phyloP scores from a whole-genome alignment of 164 flowering plant genomes.

The Tetracentron sinense region DNA sequence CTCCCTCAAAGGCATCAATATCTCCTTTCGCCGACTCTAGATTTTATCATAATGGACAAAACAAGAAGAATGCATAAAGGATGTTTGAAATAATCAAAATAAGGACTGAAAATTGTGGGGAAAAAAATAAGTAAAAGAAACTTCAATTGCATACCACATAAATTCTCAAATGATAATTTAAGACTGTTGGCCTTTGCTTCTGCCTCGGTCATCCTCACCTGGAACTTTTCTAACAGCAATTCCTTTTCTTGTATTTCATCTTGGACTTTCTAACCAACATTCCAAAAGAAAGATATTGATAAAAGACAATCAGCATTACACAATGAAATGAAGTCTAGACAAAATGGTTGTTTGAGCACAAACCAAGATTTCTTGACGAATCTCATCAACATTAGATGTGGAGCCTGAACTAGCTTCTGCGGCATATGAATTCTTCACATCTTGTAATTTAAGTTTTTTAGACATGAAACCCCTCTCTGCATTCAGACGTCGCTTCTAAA shows the following conservation, averaged over 20 bases:
- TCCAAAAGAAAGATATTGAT: constrained; percentile 5
- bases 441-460: constrained; percentile 46
- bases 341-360: constrained; percentile 27
- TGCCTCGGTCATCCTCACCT: constrained; percentile 41
- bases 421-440: constrained; percentile 48
- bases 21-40: constrained; percentile 80
- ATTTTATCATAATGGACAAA: constrained; percentile 6
- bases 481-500: constrained; percentile 48
- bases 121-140: constrained; percentile 1
- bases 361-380: constrained; percentile 63
- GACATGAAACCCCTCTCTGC: constrained; percentile 45
- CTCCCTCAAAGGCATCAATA: constrained; percentile 58
- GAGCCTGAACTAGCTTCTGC: constrained; percentile 37
- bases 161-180: constrained; percentile 45
- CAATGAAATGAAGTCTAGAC: not conserved
- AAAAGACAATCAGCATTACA: constrained; percentile 1
- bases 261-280: constrained; percentile 44
- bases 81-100: not conserved
- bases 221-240: constrained; percentile 33
- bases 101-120: not conserved
- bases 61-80: not conserved
- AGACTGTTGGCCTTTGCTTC: constrained; percentile 46
- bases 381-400: constrained; percentile 63
- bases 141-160: constrained; percentile 55
- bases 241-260: constrained; percentile 52